phyloP scores from a whole-genome alignment of 2,329 filamentous ascomycete species.

The Hortaea sp. region DNA sequence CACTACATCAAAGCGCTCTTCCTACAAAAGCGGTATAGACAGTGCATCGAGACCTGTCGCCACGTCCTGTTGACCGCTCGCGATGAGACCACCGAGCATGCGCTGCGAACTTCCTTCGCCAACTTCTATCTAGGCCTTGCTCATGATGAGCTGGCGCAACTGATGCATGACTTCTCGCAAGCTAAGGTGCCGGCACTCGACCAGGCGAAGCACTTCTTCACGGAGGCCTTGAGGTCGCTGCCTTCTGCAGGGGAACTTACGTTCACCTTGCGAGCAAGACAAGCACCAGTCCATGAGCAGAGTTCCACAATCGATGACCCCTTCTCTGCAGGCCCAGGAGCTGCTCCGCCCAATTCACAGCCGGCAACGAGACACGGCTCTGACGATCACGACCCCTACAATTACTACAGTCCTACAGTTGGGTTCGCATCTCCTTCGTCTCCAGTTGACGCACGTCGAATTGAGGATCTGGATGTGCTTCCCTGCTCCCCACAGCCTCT shows the following conservation, averaged over 20 bases:
- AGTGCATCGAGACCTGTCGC: conserved; percentile 23
- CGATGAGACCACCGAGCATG: conserved; percentile 3
- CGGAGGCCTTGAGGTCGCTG: conserved; percentile 16
- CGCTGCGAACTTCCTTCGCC: conserved; percentile 26
- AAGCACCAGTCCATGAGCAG: neutral
- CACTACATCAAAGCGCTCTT: conserved; percentile 23
- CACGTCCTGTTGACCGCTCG: conserved; percentile 11
- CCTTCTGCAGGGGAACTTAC: neutral
- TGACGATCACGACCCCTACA: conserved; percentile 4
- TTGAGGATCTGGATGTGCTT: neutral
- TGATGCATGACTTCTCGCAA: conserved; percentile 36
- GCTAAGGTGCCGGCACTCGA: conserved; percentile 34
- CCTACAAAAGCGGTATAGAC: conserved; percentile 18
- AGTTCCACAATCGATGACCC: neutral
- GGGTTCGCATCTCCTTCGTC: neutral
- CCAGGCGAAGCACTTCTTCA: conserved; percentile 31
- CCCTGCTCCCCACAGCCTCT: conserved; percentile 7
- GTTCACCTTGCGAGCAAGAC: neutral
- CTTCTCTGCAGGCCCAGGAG: neutral
- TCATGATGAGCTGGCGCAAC: conserved; percentile 37
- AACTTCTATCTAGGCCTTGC: conserved; percentile 38
- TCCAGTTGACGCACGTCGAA: neutral
- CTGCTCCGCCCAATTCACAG: conserved; percentile 1
- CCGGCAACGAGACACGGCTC: neutral
- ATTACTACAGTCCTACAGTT: conserved; percentile 3